Evolutionary conservation across 1,139 yeast genomes (phyloP).

Genomic region (Komagataea norvegica): DNA sequence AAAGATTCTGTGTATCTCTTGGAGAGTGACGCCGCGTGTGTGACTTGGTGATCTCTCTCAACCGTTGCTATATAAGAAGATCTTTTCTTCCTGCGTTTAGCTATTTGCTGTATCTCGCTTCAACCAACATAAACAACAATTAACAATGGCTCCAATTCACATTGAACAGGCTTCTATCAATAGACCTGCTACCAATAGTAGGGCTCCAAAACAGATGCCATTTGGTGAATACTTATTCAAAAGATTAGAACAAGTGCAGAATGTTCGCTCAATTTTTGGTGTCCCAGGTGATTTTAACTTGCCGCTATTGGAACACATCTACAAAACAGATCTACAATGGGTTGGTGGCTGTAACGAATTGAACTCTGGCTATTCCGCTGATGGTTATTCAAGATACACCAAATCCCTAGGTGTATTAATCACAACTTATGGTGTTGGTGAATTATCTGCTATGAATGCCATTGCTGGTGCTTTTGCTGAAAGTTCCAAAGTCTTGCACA

Average conservation of each 20-base stretch:
- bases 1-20: no score
- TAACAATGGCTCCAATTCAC: slow-evolving; percentile 6
- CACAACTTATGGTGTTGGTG: slow-evolving; percentile 74
- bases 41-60: background rate
- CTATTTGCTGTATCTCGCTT: no score
- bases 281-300: slow-evolving; percentile 57
- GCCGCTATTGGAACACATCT: slow-evolving; percentile 49
- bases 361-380: slow-evolving; percentile 59
- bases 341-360: slow-evolving; percentile 54
- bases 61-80: background rate
- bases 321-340: slow-evolving; percentile 40
- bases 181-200: background rate
- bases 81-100: no score
- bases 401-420: slow-evolving; percentile 53
- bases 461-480: slow-evolving; percentile 67
- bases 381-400: slow-evolving; percentile 63
- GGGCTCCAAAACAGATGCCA: no score
- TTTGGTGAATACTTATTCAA: slow-evolving; percentile 48
- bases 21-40: no score
- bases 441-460: slow-evolving; percentile 62
- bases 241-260: slow-evolving; percentile 41
- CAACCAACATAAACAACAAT: no score
- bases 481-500: slow-evolving; percentile 56
- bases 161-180: background rate
- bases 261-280: slow-evolving; percentile 38